Percentiles rank a stretch among this genome's conserved stretches.
These are phyloP conservation scores for Melampsora occidentalis DNA, from an alignment of 1,284 basidiomycete species.

Conservation along the genomic window DNA sequence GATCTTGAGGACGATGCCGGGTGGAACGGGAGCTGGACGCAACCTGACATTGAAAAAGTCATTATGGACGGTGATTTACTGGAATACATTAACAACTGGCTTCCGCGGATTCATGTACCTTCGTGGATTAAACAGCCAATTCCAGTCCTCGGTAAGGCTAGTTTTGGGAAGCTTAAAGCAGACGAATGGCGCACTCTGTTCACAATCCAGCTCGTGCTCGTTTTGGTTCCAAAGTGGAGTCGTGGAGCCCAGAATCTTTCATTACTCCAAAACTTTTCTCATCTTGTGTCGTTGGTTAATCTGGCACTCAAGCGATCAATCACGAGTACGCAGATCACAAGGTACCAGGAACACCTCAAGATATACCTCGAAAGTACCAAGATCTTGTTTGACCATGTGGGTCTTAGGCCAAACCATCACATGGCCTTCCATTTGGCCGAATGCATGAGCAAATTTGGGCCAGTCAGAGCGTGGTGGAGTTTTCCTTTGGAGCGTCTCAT, in stretches of 20 bases:
- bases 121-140: slow-evolving; percentile 23
- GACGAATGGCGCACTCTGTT: slow-evolving; percentile 31
- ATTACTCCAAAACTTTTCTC: slow-evolving; percentile 20
- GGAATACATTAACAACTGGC: not conserved
- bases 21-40: slow-evolving; percentile 21
- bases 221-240: slow-evolving; percentile 13
- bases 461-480: slow-evolving; percentile 2
- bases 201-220: slow-evolving; percentile 9
- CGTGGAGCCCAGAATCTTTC: not conserved
- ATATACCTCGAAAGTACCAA: not conserved
- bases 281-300: slow-evolving; percentile 1
- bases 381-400: slow-evolving; percentile 5
- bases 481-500: too few relatives aligned
- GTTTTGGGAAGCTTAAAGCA: slow-evolving; percentile 19
- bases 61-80: slow-evolving; percentile 12
- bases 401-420: not conserved
- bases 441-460: slow-evolving; percentile 9
- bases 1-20: slow-evolving; percentile 9
- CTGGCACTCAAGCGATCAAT: slow-evolving; percentile 5
- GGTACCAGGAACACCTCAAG: not conserved
- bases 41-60: not conserved
- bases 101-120: not conserved
- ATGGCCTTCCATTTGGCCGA: slow-evolving; percentile 16
- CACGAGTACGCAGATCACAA: not conserved
- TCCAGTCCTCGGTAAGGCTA: slow-evolving; percentile 34